Conservation (phyloP, 2,329 filamentous ascomycete genomes). For the Hypoxylon sp. region DNA sequence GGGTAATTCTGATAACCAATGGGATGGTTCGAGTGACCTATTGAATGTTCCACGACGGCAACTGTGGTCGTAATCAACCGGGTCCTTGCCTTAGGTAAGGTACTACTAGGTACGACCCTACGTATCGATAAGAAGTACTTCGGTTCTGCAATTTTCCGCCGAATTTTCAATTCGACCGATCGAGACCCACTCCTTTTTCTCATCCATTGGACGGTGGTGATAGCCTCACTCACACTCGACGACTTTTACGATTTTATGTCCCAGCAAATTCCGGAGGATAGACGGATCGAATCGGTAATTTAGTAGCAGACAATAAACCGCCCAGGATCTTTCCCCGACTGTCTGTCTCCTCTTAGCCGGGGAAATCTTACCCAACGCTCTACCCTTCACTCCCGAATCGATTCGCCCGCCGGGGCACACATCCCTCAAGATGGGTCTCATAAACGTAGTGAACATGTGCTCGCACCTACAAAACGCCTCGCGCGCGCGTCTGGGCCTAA, state of each 20-base stretch:
- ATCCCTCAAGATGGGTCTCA: conserved; percentile 73
- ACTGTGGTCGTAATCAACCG: neutral
- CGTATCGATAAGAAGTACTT: conserved; percentile 17
- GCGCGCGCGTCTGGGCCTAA: conserved; percentile 85
- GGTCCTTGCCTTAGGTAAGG: neutral
- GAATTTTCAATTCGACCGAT: conserved; percentile 43
- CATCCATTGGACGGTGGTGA: conserved; percentile 35
- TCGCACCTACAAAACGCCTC: conserved; percentile 93
- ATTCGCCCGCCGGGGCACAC: conserved; percentile 32
- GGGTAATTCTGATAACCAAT: conserved; percentile 45
- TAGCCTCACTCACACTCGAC: conserved; percentile 40
- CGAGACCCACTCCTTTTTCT: conserved; percentile 29
- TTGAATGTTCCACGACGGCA: neutral
- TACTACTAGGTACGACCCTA: neutral
- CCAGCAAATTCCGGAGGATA: no score
- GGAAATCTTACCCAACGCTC: neutral
- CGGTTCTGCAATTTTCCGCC: conserved; percentile 38
- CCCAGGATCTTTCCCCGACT: neutral
- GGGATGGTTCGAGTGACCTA: neutral
- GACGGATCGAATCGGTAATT: neutral
- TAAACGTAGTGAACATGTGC: conserved; percentile 83
- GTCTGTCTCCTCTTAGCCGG: neutral
- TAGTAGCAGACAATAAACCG: neutral
- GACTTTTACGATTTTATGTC: conserved; percentile 3
- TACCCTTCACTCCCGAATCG: conserved; percentile 1